These are phyloP conservation scores for Monocercomonoides exilis DNA, from an alignment of 78 protist species.

Conservation along the genomic window DNA sequence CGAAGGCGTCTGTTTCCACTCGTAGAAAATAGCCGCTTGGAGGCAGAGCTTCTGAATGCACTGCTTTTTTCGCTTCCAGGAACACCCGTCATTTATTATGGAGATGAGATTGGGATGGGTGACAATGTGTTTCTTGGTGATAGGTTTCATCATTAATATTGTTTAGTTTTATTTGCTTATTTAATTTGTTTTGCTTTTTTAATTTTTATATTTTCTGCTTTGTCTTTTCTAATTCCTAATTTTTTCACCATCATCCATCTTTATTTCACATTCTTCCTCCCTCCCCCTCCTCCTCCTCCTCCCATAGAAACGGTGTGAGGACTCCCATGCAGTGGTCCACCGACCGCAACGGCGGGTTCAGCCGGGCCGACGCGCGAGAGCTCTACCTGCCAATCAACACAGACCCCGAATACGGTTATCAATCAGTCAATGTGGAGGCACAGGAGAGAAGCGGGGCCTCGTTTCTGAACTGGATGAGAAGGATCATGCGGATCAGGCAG, in stretches of 20 bases:
- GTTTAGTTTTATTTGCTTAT: no score
- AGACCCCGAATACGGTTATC: constrained; percentile 38
- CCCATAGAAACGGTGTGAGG: constrained; percentile 58
- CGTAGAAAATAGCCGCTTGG: constrained; percentile 46
- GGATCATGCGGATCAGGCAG: constrained; percentile 41
- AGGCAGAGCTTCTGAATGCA: constrained; percentile 42
- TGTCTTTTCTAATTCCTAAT: no score
- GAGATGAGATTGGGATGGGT: constrained; percentile 66
- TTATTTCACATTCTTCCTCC: no score
- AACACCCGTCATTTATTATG: constrained; percentile 64
- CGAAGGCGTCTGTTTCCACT: constrained; percentile 59
- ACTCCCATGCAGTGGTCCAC: constrained; percentile 67
- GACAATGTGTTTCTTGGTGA: constrained; percentile 53
- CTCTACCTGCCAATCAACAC: constrained; percentile 7
- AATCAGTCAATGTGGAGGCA: constrained; percentile 42
- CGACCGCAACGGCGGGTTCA: not conserved
- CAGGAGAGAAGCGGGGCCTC: constrained; percentile 35
- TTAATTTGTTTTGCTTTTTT: no score
- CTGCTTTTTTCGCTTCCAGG: constrained; percentile 58
- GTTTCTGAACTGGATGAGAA: constrained; percentile 38
- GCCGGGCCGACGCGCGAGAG: not conserved
- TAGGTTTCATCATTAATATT: no score
- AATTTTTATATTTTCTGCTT: no score
- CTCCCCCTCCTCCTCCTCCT: no score
- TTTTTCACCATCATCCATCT: no score